These are phyloP conservation scores for Apiospora kogelbergensis DNA, from an alignment of 2,329 filamentous ascomycete species.

Conservation along the genomic window DNA sequence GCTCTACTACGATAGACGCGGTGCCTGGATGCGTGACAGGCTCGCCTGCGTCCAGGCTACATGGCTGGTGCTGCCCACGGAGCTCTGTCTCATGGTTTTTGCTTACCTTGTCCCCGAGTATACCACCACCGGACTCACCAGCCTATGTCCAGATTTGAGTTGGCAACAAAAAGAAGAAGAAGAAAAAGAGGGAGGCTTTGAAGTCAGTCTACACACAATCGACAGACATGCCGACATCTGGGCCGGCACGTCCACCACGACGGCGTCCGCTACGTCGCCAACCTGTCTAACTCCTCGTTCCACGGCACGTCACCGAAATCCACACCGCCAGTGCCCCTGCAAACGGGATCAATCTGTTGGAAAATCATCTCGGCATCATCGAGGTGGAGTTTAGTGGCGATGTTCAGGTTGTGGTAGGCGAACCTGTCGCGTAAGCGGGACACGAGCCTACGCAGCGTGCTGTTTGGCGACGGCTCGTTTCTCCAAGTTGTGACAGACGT, in stretches of 20 bases:
- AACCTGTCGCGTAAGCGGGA: too few relatives aligned
- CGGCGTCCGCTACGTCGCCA: background rate
- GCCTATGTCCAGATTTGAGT: background rate
- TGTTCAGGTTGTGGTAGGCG: too few relatives aligned
- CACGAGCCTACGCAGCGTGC: too few relatives aligned
- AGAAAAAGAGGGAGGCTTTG: slow-evolving; percentile 25
- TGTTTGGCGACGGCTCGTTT: too few relatives aligned
- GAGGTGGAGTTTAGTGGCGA: too few relatives aligned
- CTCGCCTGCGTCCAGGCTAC: background rate
- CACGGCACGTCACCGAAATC: too few relatives aligned
- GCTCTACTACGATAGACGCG: background rate
- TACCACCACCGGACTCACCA: background rate
- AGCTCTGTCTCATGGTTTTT: background rate
- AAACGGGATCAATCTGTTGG: background rate
- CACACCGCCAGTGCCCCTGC: too few relatives aligned
- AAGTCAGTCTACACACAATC: too few relatives aligned
- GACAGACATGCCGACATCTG: background rate
- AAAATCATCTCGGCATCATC: too few relatives aligned
- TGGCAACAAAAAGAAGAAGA: background rate
- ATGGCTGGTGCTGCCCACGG: background rate
- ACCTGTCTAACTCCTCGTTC: background rate
- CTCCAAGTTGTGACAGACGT: too few relatives aligned
- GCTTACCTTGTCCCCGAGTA: background rate
- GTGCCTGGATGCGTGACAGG: background rate
- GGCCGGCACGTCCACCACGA: background rate